A percentile compares a stretch with the other conserved stretches of the same genome.
phyloP scores from a whole-genome alignment of 495 filamentous ascomycete genomes.

The Neurospora sp. region DNA sequence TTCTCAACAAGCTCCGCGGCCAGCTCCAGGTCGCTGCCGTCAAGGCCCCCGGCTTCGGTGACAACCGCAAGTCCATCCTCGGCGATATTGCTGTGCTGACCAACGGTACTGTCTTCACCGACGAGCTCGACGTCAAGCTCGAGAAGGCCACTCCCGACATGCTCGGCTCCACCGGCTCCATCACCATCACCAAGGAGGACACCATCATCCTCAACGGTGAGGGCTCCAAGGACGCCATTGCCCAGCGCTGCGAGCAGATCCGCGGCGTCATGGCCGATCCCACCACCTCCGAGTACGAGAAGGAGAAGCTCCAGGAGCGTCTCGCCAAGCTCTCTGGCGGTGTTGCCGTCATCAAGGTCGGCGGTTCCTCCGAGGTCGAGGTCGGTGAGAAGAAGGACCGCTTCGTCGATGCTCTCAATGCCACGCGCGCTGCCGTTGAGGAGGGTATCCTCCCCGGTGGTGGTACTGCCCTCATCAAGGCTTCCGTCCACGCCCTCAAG shows the following conservation, averaged over 20 bases:
- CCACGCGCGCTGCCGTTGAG: constrained; percentile 96
- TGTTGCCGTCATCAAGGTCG: constrained; percentile 98
- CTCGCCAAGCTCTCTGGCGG: constrained; percentile 98
- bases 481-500: constrained; percentile 76
- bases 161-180: constrained; percentile 93
- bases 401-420: constrained; percentile 95
- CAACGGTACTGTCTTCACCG: constrained; percentile 93
- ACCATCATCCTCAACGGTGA: constrained; percentile 98
- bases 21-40: constrained; percentile 97
- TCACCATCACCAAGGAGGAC: constrained; percentile 99
- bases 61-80: constrained; percentile 99
- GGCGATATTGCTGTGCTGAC: constrained; percentile 92
- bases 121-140: constrained; percentile 96
- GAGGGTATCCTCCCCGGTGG: constrained; percentile 97
- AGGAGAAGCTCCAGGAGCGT: constrained; percentile 99
- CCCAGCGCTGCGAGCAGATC: constrained; percentile 97
- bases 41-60: constrained; percentile 98
- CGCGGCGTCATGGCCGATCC: constrained; percentile 92
- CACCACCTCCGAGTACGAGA: constrained; percentile 94
- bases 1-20: constrained; percentile 98
- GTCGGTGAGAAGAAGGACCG: constrained; percentile 99
- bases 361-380: constrained; percentile 94
- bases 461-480: constrained; percentile 96
- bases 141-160: constrained; percentile 94
- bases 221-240: constrained; percentile 85